Conservation (phyloP, 2,329 filamentous ascomycete genomes). For the Teratosphaeria nubilosa region DNA sequence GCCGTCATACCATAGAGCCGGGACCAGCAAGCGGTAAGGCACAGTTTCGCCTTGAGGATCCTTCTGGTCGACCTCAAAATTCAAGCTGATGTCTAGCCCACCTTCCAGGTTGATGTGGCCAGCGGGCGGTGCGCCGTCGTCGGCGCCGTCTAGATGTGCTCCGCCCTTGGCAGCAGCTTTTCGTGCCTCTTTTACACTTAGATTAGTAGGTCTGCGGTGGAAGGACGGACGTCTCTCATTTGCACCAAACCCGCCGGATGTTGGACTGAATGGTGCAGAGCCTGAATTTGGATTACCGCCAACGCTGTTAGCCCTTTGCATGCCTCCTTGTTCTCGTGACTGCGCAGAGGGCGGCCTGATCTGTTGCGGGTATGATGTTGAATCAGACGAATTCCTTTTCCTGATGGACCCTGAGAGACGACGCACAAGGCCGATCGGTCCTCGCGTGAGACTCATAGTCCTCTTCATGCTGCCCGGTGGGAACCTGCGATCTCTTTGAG, state of each 20-base stretch:
- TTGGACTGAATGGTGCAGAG: not conserved
- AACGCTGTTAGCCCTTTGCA: conserved; percentile 17
- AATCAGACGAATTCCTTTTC: conserved; percentile 8
- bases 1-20: conserved; percentile 50
- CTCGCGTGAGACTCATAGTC: conserved; percentile 21
- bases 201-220: conserved; percentile 34
- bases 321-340: conserved; percentile 1
- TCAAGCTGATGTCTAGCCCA: conserved; percentile 76
- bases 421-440: conserved; percentile 33
- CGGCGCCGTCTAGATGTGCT: conserved; percentile 27
- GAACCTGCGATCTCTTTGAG: conserved; percentile 7
- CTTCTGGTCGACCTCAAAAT: conserved; percentile 75
- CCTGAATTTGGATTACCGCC: not conserved
- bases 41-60: conserved; percentile 82
- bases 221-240: conserved; percentile 19
- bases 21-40: conserved; percentile 79
- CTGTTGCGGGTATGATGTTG: conserved; percentile 6
- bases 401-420: conserved; percentile 27
- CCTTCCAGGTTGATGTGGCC: conserved; percentile 64
- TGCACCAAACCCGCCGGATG: not conserved
- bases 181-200: conserved; percentile 31
- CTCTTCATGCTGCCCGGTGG: conserved; percentile 24
- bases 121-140: conserved; percentile 42
- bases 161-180: conserved; percentile 35
- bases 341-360: conserved; percentile 9